Conservation (phyloP, 139 green algal species). For the Marvania coccoides region DNA sequence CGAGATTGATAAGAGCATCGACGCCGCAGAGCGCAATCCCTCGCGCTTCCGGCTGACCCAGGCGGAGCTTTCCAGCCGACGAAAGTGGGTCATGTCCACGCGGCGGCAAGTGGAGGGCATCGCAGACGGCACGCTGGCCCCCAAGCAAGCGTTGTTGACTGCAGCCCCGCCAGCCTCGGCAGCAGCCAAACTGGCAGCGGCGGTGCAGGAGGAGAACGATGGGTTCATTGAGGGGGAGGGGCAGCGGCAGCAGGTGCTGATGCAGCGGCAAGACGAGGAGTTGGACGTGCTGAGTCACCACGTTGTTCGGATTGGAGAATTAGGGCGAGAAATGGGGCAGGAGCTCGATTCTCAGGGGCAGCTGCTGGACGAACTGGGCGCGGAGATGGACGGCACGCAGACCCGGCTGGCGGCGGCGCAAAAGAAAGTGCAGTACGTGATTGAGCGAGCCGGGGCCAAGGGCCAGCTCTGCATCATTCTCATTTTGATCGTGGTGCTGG, state of each 20-base stretch:
- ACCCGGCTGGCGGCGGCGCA: conserved; percentile 58
- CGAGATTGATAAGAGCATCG: conserved; percentile 66
- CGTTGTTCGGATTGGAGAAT: conserved; percentile 63
- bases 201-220: conserved; percentile 50
- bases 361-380: conserved; percentile 64
- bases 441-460: conserved; percentile 61
- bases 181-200: conserved; percentile 20
- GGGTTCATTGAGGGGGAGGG: conserved; percentile 50
- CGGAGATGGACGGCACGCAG: conserved; percentile 67
- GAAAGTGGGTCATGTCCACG: conserved; percentile 57
- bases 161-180: not conserved
- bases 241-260: conserved; percentile 57
- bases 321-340: conserved; percentile 69
- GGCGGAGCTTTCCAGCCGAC: conserved; percentile 55
- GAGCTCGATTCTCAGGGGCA: conserved; percentile 53
- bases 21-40: conserved; percentile 65
- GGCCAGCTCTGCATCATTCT: conserved; percentile 62
- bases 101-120: conserved; percentile 34
- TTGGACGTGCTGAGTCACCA: conserved; percentile 65
- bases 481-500: conserved; percentile 46
- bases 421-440: conserved; percentile 65
- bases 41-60: conserved; percentile 60
- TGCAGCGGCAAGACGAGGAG: conserved; percentile 68
- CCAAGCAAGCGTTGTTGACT: not conserved
- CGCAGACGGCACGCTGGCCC: not conserved